Percentiles rank a stretch among this genome's conserved stretches.
Conservation (phyloP, 2,329 filamentous ascomycete species). For the Pyrenophora graminea region DNA sequence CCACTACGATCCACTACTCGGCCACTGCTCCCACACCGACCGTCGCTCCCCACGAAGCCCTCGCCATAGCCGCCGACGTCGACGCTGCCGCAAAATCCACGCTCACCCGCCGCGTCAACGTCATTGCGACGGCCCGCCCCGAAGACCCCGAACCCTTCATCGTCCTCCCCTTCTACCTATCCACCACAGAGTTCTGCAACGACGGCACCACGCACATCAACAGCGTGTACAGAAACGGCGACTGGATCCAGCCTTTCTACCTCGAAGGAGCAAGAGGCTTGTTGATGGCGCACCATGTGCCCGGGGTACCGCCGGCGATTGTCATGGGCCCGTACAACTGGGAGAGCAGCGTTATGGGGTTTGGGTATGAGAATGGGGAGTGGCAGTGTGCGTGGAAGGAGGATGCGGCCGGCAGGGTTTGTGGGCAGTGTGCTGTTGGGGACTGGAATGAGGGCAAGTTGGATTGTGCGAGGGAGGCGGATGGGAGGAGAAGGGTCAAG, state of each 20-base stretch:
- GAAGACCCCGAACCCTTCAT: conserved; percentile 2
- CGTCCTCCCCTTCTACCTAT: conserved; percentile 23
- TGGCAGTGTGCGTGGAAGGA: conserved; percentile 21
- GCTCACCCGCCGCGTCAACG: too few relatives aligned
- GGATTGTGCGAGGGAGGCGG: background rate
- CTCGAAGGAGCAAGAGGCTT: background rate
- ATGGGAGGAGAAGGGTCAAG: background rate
- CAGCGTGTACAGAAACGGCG: background rate
- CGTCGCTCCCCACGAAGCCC: background rate
- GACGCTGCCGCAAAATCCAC: too few relatives aligned
- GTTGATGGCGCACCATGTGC: conserved; percentile 7
- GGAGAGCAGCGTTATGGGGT: background rate
- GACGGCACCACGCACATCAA: background rate
- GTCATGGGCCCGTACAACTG: conserved; percentile 13
- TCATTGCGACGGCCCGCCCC: too few relatives aligned
- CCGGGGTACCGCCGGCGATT: conserved; percentile 1
- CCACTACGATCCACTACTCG: background rate
- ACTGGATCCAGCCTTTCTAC: background rate
- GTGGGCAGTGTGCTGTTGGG: conserved; percentile 24
- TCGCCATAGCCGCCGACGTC: too few relatives aligned
- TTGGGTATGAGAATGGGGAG: conserved; percentile 8
- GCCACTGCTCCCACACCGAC: background rate
- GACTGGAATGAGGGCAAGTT: conserved; percentile 6
- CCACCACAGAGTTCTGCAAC: conserved; percentile 11
- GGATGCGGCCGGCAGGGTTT: conserved; percentile 14